Base-by-base conservation (phyloP, 768 basidiomycete genomes). In the Agaricus blazei region DNA sequence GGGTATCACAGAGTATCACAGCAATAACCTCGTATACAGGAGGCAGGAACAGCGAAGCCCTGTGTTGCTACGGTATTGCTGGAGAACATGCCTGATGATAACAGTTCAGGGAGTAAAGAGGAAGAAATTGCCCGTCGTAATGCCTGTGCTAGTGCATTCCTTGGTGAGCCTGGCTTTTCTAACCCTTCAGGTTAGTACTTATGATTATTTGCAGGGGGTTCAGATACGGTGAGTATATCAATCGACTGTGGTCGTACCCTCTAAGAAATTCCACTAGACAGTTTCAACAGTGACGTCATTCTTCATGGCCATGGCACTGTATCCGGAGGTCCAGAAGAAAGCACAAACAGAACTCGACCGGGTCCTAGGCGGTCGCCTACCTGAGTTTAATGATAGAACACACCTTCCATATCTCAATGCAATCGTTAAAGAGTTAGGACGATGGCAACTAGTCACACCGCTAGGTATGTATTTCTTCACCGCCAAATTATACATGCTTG, bases 331-430 rank as follows among this genome's bases (percentile, higher is more conserved):
- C 24, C 62, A 63, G 37, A 38, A 46, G 29, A 59, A 58, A 40
- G 62, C 54, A 4, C 62, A 63, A 24, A 56, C 50, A 1, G 49
- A 51, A 36, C 43, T 63, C 9, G 62, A 63, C 19, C 14, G 44
- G 0, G 45, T 68, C 19, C 54, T 48, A 2, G 19, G 45, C 37
- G 63, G 65, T 23, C 66, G 73, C 0, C 62, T 77, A 3, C 73
- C 74, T 2, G 68, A 58, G 0, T 53, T 70, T 15, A 67, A 65
- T 3, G 59, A 60, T 34, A 51, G 60, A 9, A 50, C 52, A 1
- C 15, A 41, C 8, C 58, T 76, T 3, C 72, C 73, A 0, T 75
- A 72, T 44, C 57, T 73, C 9, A 63, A 63, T 24, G 72, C 71
- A 0, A 50, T 72, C 12, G 62, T 75, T 29, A 71, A 68, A 52